Base-by-base conservation (phyloP, 768 basidiomycete genomes). In the Russula compacta region DNA sequence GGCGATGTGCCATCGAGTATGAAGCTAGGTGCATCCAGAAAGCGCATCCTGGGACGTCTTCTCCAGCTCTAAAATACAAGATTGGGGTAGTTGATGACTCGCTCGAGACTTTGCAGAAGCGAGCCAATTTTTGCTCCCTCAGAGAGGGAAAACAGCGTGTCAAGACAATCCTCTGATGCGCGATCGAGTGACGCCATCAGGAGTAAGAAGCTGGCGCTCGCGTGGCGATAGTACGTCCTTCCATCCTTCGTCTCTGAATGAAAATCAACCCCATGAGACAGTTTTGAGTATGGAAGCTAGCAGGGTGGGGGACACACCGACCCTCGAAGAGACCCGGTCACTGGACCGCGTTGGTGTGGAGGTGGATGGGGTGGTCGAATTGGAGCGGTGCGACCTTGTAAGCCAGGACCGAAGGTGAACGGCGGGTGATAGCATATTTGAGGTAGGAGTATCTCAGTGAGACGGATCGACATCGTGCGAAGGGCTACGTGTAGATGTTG, bases 131-230 rank as follows among this genome's bases (percentile, higher is more conserved):
- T 7, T 61, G 43, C 43, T 39, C 29, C n/a, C 14, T 38, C 43
- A 53, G 24, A 10, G 36, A 39, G 19, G 24, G 36, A 17, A n/a
- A 38, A 38, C 29, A 61, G 36, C 24, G 19, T 29, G 15, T 36
- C 43, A 10, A 52, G 17, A 29, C 60, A 52, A 52, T 40, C 46
- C 49, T 17, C 55, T 47, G 19, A 53, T 56, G 17, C 44, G 60
- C n/a, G 56, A 51, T 29, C 40, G 56, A 5, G 60, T 52, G 47
- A 61, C 51, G 15, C 53, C 60, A 38, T 57, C 56, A 12, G 60
- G 55, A 9, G 55, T 61, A 4, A 57, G 19, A 19, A 57, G n/a
- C 2, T 46, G 38, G 9, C 36, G 6, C 15, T 47, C n/a, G 1
- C 17, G 49, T 61, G 12, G 11, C 58, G 55, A 40, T 56, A 51